phyloP scores from a whole-genome alignment of 2,329 filamentous ascomycete species.

The Purpureocillium lavendulum region DNA sequence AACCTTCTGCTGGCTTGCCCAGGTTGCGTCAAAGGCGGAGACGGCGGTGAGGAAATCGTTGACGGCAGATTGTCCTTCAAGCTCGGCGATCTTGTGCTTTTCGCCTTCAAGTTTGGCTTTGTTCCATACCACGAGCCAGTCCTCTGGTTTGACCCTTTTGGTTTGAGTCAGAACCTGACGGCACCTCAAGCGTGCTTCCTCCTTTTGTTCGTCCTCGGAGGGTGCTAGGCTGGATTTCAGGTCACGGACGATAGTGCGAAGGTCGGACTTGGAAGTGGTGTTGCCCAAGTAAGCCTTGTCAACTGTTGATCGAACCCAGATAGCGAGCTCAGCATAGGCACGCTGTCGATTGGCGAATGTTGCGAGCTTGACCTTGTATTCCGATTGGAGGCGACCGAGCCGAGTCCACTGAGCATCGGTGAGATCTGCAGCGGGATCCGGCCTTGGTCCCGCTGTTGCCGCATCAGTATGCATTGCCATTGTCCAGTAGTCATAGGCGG shows the following conservation, averaged over 20 bases:
- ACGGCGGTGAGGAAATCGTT: neutral
- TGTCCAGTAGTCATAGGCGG: neutral
- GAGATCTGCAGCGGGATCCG: neutral
- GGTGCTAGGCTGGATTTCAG: neutral
- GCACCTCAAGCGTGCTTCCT: neutral
- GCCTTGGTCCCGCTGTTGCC: neutral
- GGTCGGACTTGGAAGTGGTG: neutral
- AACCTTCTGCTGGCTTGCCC: no score
- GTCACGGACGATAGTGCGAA: neutral
- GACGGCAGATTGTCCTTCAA: neutral
- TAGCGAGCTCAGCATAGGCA: neutral
- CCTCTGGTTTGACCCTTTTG: conserved; percentile 1
- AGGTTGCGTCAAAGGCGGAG: neutral
- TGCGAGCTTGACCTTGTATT: neutral
- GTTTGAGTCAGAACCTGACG: neutral
- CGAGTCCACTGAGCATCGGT: neutral
- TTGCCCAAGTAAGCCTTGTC: neutral
- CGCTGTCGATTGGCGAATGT: neutral
- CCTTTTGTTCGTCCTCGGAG: neutral
- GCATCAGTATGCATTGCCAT: neutral
- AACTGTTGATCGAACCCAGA: neutral
- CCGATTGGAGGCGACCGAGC: neutral
- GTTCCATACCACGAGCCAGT: neutral
- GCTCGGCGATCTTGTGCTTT: neutral
- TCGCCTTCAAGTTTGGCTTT: neutral